Conservation (phyloP, 768 basidiomycete genomes). For the Cystobasidium onofrii region DNA sequence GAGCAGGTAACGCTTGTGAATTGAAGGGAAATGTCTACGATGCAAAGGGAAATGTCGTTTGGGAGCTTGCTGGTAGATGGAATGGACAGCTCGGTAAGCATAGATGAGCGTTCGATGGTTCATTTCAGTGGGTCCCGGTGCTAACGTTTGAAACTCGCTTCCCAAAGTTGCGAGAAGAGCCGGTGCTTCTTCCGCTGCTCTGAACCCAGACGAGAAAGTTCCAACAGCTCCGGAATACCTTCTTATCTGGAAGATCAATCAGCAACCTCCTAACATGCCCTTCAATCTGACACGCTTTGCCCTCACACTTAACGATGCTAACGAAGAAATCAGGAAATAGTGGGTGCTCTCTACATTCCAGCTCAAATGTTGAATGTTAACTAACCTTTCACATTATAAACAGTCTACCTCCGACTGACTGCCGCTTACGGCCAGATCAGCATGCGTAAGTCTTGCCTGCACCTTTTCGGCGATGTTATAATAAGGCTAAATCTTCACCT, state of each 20-base stretch:
- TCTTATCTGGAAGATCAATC: slow-evolving; percentile 85
- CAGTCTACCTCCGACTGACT: slow-evolving; percentile 80
- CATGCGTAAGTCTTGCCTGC: slow-evolving; percentile 51
- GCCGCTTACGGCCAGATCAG: slow-evolving; percentile 83
- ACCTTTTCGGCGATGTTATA: not conserved
- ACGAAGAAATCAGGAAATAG: slow-evolving; percentile 54
- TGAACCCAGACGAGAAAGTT: slow-evolving; percentile 66
- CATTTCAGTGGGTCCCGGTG: no score
- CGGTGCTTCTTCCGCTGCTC: slow-evolving; percentile 54
- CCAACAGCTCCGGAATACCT: slow-evolving; percentile 60
- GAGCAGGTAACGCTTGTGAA: slow-evolving; percentile 82
- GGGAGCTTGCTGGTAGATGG: slow-evolving; percentile 93
- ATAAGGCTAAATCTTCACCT: no score
- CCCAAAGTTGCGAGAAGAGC: slow-evolving; percentile 60
- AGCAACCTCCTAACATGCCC: slow-evolving; percentile 63
- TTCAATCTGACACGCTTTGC: slow-evolving; percentile 96
- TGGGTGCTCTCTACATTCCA: not conserved
- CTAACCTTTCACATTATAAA: slow-evolving; percentile 37
- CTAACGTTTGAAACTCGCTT: no score
- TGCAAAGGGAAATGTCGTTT: slow-evolving; percentile 56
- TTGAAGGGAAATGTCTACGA: slow-evolving; percentile 78
- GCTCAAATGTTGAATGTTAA: not conserved
- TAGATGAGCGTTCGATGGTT: not conserved
- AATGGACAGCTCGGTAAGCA: slow-evolving; percentile 63
- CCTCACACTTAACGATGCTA: slow-evolving; percentile 82